Evolutionary conservation across 306 rosid genomes (phyloP), one percentile per base, ranked within the genome.

Genomic region (Dryas drummondii): DNA sequence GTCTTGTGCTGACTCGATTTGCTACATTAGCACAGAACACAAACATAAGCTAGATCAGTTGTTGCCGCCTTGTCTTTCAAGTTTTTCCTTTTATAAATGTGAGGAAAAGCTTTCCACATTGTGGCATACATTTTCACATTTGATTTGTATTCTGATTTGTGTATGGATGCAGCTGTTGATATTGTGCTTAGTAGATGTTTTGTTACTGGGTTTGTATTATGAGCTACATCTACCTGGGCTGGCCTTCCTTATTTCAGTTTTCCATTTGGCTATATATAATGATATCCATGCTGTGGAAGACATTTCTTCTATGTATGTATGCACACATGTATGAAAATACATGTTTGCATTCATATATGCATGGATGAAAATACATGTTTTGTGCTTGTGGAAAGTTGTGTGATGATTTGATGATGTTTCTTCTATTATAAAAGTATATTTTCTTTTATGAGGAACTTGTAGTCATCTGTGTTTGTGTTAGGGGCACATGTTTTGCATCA

Each of bases 1-100:
- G 90, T 84, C 89, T 75, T 88, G 85, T 86, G 70, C 79, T 71
- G 79, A 74, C 78, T 76, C n/a, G 80, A 76, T 32, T 64, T 60
- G 46, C 56, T 49, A 46, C 76, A 9, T 79, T 77, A 53, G 82
- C 86, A 78, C 81, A 70, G 57, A 71, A 75, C 82, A 71, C 37
- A 42, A 76, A 52, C 83, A 74, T 81, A 82, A 77, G 76, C 81
- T 87, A 64, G 57, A 86, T 71, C 37, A 14, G 15, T 48, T 63
- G 11, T 61, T 75, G 84, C 85, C 61, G 32, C 63, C 74, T 80
- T 72, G 78, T 74, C 57, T 74, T 84, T 80, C 74, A 60, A 75
- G 59, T 52, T 82, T 67, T 75, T 82, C 60, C 76, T 50, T 19
- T 19, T 16, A 9, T 27, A 4, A 32, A 22, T 80, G 32, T 3